Percentiles rank a stretch among this genome's conserved stretches.
Evolutionary conservation across 805 yeast genomes (phyloP).

Genomic region (Wickerhamiella lipophila): DNA sequence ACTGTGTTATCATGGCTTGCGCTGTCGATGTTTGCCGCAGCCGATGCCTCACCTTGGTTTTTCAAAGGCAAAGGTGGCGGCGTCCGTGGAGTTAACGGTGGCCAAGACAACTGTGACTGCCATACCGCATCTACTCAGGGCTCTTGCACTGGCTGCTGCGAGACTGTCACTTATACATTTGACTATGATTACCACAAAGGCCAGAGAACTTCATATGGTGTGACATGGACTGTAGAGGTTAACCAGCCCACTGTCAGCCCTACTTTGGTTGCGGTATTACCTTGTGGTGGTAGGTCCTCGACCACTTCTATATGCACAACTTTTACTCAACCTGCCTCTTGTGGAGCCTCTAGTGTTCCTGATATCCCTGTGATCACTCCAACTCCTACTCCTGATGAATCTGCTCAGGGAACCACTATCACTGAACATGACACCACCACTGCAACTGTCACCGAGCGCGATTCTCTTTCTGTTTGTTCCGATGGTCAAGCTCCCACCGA

Average conservation of each 20-base stretch:
- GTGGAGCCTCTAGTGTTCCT: background rate
- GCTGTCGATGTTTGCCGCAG: slow-evolving; percentile 1
- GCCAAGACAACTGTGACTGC: slow-evolving; percentile 10
- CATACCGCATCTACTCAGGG: slow-evolving; percentile 8
- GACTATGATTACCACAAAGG: slow-evolving; percentile 17
- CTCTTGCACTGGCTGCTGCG: slow-evolving; percentile 26
- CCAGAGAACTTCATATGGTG: slow-evolving; percentile 12
- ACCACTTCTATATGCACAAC: slow-evolving; percentile 6
- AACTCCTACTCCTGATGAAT: no score
- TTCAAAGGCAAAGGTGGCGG: slow-evolving; percentile 14
- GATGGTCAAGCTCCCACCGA: slow-evolving; percentile 3
- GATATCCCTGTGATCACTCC: background rate
- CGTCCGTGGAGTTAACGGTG: background rate
- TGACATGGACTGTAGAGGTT: slow-evolving; percentile 21
- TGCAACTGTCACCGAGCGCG: slow-evolving; percentile 16
- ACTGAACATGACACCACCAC: slow-evolving; percentile 11
- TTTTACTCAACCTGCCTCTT: slow-evolving; percentile 6
- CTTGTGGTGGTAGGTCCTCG: slow-evolving; percentile 2
- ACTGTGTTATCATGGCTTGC: slow-evolving; percentile 7
- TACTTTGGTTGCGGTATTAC: slow-evolving; percentile 3
- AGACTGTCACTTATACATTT: slow-evolving; percentile 20
- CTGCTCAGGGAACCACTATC: background rate
- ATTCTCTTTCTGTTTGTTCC: slow-evolving; percentile 13
- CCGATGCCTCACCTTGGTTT: slow-evolving; percentile 18
- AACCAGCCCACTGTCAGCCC: slow-evolving; percentile 7